These are phyloP conservation scores for Fibroporia radiculosa DNA, from an alignment of 768 basidiomycete species.

Conservation along the genomic window DNA sequence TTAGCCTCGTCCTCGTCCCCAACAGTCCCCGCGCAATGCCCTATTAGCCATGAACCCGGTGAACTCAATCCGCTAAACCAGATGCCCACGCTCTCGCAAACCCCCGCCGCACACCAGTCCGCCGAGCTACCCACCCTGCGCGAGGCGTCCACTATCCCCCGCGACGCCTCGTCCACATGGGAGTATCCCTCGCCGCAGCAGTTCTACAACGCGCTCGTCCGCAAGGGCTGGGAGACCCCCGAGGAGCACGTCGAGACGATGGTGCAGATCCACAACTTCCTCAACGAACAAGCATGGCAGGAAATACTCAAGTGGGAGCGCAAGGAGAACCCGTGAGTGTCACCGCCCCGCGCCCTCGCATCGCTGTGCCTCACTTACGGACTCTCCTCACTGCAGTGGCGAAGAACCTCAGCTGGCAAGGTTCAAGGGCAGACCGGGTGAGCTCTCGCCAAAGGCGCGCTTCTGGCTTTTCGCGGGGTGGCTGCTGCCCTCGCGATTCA, in stretches of 20 bases:
- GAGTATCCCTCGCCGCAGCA: conserved; percentile 98
- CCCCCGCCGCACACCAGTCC: conserved; percentile 48
- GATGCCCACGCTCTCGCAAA: conserved; percentile 80
- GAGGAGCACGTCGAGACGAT: conserved; percentile 94
- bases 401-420: conserved; percentile 69
- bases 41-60: conserved; percentile 44
- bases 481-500: conserved; percentile 85
- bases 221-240: conserved; percentile 97
- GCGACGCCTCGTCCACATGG: conserved; percentile 56
- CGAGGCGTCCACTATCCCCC: conserved; percentile 80
- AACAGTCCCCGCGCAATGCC: conserved; percentile 42
- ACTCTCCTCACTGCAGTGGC: conserved; percentile 44
- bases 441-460: conserved; percentile 90
- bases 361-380: neutral
- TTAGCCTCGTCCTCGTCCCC: conserved; percentile 9
- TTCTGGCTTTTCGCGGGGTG: conserved; percentile 82
- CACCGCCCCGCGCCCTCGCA: neutral
- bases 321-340: conserved; percentile 49
- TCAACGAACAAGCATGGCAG: conserved; percentile 95
- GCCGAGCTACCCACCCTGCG: conserved; percentile 64
- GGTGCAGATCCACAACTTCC: conserved; percentile 97
- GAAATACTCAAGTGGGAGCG: conserved; percentile 94
- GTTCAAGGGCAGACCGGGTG: conserved; percentile 87
- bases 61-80: conserved; percentile 69
- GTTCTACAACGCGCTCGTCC: conserved; percentile 93